Evolutionary conservation across 345 rosid genomes (phyloP).

Genomic region (Geranium rotundifolium): DNA sequence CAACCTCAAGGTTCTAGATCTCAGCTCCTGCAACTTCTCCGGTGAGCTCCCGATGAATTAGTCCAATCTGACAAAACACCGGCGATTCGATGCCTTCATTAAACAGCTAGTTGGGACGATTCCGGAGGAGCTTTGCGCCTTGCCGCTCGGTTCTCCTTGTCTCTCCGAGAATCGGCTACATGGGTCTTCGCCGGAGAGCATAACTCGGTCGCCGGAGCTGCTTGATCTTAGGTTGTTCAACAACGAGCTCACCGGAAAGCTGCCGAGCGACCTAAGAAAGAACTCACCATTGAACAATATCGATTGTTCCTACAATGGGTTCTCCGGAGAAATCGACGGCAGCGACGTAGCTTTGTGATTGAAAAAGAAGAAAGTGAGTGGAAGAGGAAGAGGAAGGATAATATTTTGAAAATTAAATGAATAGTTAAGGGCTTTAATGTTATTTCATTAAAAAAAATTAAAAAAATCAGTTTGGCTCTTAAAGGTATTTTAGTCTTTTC

Average conservation of each 20-base stretch:
- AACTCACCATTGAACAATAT: conserved; percentile 39
- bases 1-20: conserved; percentile 24
- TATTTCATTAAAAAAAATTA: too few species aligned
- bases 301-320: conserved; percentile 54
- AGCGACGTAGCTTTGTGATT: conserved; percentile 29
- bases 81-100: conserved; percentile 51
- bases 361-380: too few species aligned
- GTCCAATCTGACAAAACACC: conserved; percentile 38
- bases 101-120: conserved; percentile 52
- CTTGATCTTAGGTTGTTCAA: conserved; percentile 58
- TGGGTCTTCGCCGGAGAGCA: conserved; percentile 54
- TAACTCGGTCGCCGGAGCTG: too few species aligned
- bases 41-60: conserved; percentile 46
- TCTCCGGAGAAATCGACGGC: conserved; percentile 60
- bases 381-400: too few species aligned
- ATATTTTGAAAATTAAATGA: too few species aligned
- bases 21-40: conserved; percentile 50
- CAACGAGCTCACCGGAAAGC: conserved; percentile 49
- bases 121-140: conserved; percentile 44
- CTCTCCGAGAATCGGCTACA: conserved; percentile 55
- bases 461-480: too few species aligned
- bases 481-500: too few species aligned
- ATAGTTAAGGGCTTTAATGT: too few species aligned
- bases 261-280: conserved; percentile 58
- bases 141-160: conserved; percentile 52